phyloP scores from a whole-genome alignment of 805 yeast species.

The Myxozyma neotropica region DNA sequence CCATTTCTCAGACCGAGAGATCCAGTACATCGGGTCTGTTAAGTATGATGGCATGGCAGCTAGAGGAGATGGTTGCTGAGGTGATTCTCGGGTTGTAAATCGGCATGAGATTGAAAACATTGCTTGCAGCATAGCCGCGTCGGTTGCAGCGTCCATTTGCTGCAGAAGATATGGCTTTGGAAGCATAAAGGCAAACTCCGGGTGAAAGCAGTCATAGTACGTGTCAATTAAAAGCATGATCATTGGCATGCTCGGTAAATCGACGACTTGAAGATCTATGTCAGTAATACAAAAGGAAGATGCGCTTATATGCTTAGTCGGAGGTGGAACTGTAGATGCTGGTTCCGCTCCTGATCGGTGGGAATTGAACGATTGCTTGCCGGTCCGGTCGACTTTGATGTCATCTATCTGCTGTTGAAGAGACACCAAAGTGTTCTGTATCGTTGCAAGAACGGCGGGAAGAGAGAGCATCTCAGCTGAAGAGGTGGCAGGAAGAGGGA shows the following conservation, averaged over 20 bases:
- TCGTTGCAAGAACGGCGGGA: slow-evolving; percentile 4
- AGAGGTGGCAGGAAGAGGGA: neutral
- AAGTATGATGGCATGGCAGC: slow-evolving; percentile 10
- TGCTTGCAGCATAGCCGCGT: slow-evolving; percentile 30
- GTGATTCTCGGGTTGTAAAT: neutral
- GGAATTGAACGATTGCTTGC: neutral
- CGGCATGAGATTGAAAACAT: slow-evolving; percentile 31
- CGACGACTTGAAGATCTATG: slow-evolving; percentile 11
- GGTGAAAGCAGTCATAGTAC: slow-evolving; percentile 29
- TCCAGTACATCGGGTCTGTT: slow-evolving; percentile 33
- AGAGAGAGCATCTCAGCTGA: neutral
- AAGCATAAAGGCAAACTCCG: slow-evolving; percentile 26
- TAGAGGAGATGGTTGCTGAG: neutral
- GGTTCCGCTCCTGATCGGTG: neutral
- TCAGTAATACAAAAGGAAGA: slow-evolving; percentile 2
- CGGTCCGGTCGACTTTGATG: neutral
- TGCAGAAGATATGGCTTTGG: slow-evolving; percentile 20
- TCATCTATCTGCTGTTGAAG: slow-evolving; percentile 28
- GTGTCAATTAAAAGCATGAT: slow-evolving; percentile 21
- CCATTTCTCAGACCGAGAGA: slow-evolving; percentile 31
- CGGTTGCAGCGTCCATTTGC: slow-evolving; percentile 15
- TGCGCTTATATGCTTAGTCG: neutral
- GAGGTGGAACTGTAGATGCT: neutral
- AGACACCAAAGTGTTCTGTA: slow-evolving; percentile 18
- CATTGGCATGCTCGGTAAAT: slow-evolving; percentile 21